A percentile compares a stretch with the other conserved stretches of the same genome.
phyloP scores from a whole-genome alignment of 2,329 filamentous ascomycete species.

The Chalaropsis thielavioides region DNA sequence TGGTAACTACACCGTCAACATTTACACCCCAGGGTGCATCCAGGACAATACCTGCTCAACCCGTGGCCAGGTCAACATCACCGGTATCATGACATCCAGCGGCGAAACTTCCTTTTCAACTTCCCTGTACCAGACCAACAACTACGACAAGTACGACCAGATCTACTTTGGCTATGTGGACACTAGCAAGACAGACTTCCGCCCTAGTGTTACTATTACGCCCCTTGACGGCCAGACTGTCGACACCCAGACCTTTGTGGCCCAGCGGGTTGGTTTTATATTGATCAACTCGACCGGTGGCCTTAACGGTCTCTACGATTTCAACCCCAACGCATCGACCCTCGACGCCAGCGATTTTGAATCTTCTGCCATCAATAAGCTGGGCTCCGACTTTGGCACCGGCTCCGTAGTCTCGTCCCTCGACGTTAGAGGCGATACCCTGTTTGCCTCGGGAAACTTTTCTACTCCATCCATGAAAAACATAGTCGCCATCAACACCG shows the following conservation, averaged over 20 bases:
- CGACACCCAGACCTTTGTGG: conserved; percentile 61
- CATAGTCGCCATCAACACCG: conserved; percentile 57
- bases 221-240: conserved; percentile 50
- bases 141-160: conserved; percentile 92
- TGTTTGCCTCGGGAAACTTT: conserved; percentile 78
- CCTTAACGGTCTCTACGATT: conserved; percentile 84
- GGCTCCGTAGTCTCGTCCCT: conserved; percentile 58
- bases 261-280: conserved; percentile 69
- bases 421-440: conserved; percentile 45
- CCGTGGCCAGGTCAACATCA: conserved; percentile 72
- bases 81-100: conserved; percentile 49
- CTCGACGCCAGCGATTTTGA: conserved; percentile 46
- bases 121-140: conserved; percentile 75
- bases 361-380: conserved; percentile 59
- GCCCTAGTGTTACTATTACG: conserved; percentile 63
- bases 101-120: conserved; percentile 36
- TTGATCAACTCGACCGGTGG: conserved; percentile 60
- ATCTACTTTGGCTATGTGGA: conserved; percentile 80
- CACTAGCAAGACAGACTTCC: conserved; percentile 55
- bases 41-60: conserved; percentile 62
- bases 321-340: conserved; percentile 44
- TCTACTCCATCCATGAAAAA: conserved; percentile 53
- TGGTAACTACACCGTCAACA: conserved; percentile 78
- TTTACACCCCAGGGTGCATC: conserved; percentile 85
- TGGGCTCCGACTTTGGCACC: conserved; percentile 53